Evolutionary conservation across 208 protist species (phyloP).

Genomic region (Acanthamoeba culbertsoni): DNA sequence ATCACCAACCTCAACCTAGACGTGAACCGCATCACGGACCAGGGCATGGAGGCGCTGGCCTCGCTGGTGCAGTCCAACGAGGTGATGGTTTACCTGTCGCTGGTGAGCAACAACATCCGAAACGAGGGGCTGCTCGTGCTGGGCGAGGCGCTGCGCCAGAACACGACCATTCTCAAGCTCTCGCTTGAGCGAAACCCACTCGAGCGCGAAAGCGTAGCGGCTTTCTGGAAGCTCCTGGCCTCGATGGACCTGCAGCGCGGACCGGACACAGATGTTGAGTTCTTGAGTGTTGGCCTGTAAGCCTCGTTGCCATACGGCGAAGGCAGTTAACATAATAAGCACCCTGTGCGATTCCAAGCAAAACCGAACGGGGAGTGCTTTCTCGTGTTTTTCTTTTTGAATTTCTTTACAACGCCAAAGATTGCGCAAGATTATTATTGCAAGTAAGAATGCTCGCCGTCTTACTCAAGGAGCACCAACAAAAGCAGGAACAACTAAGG

Average conservation of each 20-base stretch:
- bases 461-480: conserved; percentile 59
- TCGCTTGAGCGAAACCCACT: conserved; percentile 26
- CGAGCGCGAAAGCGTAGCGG: neutral
- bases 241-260: neutral
- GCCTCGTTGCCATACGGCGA: too few species aligned
- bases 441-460: neutral
- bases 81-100: neutral
- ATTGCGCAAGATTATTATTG: neutral
- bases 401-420: neutral
- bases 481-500: conserved; percentile 21
- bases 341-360: too few species aligned
- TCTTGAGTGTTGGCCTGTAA: neutral
- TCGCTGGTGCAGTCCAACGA: neutral
- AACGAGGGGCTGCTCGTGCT: neutral
- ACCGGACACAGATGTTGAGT: neutral
- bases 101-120: neutral
- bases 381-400: too few species aligned
- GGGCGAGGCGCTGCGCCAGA: neutral
- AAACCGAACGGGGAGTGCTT: too few species aligned
- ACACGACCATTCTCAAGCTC: neutral
- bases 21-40: neutral
- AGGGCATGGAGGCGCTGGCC: neutral
- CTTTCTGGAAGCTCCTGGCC: conserved; percentile 22
- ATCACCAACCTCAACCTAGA: conserved; percentile 34
- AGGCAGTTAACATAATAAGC: too few species aligned